Percentiles rank a stretch among this genome's conserved stretches.
Evolutionary conservation across 441 rosid species (phyloP).

Genomic region (Pelargonium cotyledonis): DNA sequence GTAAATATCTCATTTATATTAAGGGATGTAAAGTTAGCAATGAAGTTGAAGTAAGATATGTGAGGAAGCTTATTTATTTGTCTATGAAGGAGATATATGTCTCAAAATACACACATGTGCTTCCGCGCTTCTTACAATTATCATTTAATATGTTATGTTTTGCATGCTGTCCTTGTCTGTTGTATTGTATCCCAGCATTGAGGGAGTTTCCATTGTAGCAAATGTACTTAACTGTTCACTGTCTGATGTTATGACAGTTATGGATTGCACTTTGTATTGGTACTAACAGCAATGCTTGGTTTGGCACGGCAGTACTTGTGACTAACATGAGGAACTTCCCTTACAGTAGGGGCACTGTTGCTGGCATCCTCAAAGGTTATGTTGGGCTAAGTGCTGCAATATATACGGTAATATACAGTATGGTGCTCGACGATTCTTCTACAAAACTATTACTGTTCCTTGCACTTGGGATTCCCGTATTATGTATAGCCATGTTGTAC

Average conservation of each 20-base stretch:
- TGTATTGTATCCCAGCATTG: neutral
- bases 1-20: too few relatives aligned
- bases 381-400: constrained; percentile 76
- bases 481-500: constrained; percentile 63
- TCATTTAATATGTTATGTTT: neutral
- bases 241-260: constrained; percentile 42
- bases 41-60: too few relatives aligned
- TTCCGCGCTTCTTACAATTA: too few relatives aligned
- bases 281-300: constrained; percentile 85
- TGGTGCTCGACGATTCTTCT: constrained; percentile 52
- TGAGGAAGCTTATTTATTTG: too few relatives aligned
- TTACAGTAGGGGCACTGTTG: constrained; percentile 76
- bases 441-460: constrained; percentile 57
- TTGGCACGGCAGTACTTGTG: constrained; percentile 83
- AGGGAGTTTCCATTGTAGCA: neutral
- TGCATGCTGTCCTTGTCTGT: neutral
- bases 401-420: constrained; percentile 62
- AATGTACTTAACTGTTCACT: neutral
- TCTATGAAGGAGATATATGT: too few relatives aligned
- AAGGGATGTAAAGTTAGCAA: too few relatives aligned
- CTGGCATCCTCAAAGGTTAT: constrained; percentile 93
- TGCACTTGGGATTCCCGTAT: constrained; percentile 60
- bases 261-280: constrained; percentile 70
- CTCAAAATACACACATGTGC: too few relatives aligned
- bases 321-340: constrained; percentile 99